Evolutionary conservation across 2,329 filamentous ascomycete genomes (phyloP).

Genomic region (Cladosporium sp.): DNA sequence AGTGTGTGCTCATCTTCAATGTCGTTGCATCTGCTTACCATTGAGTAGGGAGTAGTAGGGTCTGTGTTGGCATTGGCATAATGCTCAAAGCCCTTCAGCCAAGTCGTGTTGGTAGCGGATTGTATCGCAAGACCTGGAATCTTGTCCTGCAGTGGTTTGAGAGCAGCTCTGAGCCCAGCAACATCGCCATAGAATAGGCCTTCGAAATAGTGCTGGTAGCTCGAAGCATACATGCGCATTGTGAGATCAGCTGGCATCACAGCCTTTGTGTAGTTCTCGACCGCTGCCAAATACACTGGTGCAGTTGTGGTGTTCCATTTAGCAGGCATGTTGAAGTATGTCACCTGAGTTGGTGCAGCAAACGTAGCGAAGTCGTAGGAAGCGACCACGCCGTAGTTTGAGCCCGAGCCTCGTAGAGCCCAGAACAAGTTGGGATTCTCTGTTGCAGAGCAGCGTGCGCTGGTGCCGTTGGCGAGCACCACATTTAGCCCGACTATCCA

Average conservation of each 20-base stretch:
- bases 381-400: constrained; percentile 29
- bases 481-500: constrained; percentile 23
- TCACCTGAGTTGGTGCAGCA: constrained; percentile 23
- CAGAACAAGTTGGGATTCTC: constrained; percentile 29
- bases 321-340: constrained; percentile 24
- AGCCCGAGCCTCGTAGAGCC: constrained; percentile 28
- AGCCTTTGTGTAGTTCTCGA: constrained; percentile 21
- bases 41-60: constrained; percentile 18
- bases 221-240: constrained; percentile 22
- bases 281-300: constrained; percentile 10
- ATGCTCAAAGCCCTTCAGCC: constrained; percentile 15
- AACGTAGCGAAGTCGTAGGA: constrained; percentile 29
- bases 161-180: constrained; percentile 18
- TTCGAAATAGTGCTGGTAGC: constrained; percentile 18
- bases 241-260: constrained; percentile 24
- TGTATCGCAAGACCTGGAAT: constrained; percentile 10
- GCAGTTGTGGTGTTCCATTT: constrained; percentile 22
- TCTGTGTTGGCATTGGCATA: constrained; percentile 16
- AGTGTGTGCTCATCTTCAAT: background rate
- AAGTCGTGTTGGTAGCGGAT: constrained; percentile 14
- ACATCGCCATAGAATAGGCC: constrained; percentile 22
- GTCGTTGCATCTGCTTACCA: background rate
- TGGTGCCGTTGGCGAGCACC: constrained; percentile 23
- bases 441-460: constrained; percentile 15
- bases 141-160: constrained; percentile 20